A percentile compares a stretch with the other conserved stretches of the same genome.
These are phyloP conservation scores for Trichopus zeylanicus DNA, from an alignment of 116 monocot genomes.

Conservation along the genomic window DNA sequence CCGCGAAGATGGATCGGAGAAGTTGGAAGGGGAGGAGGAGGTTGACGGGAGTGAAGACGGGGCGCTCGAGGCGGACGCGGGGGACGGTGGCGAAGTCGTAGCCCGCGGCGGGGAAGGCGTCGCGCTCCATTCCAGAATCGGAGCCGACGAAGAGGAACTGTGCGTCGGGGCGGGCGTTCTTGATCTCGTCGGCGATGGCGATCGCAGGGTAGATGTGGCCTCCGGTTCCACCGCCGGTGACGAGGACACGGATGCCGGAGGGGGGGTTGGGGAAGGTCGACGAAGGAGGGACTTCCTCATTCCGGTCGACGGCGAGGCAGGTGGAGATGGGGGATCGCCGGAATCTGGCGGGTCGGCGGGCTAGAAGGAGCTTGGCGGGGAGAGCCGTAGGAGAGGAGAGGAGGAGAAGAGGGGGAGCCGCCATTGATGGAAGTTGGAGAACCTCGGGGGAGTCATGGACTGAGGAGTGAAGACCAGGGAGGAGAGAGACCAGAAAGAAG, in stretches of 20 bases:
- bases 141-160: constrained; percentile 45
- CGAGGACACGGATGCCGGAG: constrained; percentile 23
- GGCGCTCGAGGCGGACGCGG: constrained; percentile 21
- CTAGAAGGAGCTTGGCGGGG: no score
- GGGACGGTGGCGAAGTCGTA: constrained; percentile 36
- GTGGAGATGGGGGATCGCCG: neutral
- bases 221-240: constrained; percentile 53
- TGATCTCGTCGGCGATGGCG: constrained; percentile 68
- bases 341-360: no score
- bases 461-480: no score
- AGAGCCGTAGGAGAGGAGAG: no score
- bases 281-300: neutral
- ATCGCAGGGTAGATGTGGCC: constrained; percentile 70
- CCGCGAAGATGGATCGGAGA: constrained; percentile 18
- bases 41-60: constrained; percentile 25
- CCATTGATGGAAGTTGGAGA: no score
- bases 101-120: constrained; percentile 35
- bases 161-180: constrained; percentile 9
- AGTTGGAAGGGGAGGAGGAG: constrained; percentile 46
- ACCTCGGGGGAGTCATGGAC: no score
- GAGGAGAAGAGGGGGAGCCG: no score
- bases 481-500: no score
- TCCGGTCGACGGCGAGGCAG: constrained; percentile 7
- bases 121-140: constrained; percentile 32
- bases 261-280: neutral